phyloP scores from a whole-genome alignment of 768 basidiomycete genomes.

The Paxillus ammoniavirescens region DNA sequence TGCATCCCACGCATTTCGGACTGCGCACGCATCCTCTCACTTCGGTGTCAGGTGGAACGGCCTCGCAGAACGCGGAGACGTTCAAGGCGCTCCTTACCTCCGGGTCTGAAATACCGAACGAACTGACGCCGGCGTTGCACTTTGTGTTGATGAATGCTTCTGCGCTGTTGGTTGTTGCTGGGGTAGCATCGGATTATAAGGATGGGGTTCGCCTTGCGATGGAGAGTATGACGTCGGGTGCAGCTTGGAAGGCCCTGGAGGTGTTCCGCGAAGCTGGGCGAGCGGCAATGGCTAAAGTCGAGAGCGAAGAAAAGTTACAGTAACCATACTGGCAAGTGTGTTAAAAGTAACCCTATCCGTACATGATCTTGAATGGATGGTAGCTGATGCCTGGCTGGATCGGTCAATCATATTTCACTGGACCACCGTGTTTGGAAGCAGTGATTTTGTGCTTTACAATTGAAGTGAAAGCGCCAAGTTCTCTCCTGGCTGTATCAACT shows the following conservation, averaged over 20 bases:
- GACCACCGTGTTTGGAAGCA: too few species aligned
- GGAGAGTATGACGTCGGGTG: constrained; percentile 56
- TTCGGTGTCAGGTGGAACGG: constrained; percentile 70
- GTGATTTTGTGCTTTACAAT: too few species aligned
- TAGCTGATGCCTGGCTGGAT: too few species aligned
- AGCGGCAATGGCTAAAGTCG: not conserved
- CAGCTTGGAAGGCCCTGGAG: constrained; percentile 57
- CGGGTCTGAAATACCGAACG: constrained; percentile 52
- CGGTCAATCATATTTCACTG: too few species aligned
- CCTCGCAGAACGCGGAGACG: constrained; percentile 76
- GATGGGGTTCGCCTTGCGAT: constrained; percentile 71
- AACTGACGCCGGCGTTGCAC: constrained; percentile 65
- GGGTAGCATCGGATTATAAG: constrained; percentile 63
- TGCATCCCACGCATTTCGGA: constrained; percentile 79
- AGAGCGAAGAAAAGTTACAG: not conserved
- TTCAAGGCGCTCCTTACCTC: constrained; percentile 64
- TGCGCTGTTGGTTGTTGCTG: constrained; percentile 83
- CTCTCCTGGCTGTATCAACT: too few species aligned
- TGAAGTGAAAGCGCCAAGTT: too few species aligned
- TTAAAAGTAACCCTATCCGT: not conserved
- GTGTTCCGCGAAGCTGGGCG: constrained; percentile 46
- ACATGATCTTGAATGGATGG: too few species aligned
- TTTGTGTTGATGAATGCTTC: constrained; percentile 92
- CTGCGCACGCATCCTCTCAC: constrained; percentile 66
- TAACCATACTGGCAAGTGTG: not conserved